phyloP scores from a whole-genome alignment of 345 rosid species.

The Hypericum androsaemum region DNA sequence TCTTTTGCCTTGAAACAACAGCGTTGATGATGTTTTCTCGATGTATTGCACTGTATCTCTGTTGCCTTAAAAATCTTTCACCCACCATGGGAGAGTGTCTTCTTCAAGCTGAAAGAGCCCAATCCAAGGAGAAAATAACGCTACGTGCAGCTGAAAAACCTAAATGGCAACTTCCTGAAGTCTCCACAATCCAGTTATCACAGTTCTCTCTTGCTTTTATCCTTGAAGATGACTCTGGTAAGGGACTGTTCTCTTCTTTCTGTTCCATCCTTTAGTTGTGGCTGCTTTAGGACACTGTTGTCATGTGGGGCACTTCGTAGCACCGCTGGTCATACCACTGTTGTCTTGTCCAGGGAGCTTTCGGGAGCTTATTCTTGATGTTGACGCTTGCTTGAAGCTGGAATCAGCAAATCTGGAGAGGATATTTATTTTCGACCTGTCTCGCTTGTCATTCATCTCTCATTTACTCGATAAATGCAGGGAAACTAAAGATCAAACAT shows the following conservation, averaged over 20 bases:
- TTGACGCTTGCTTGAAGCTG: conserved; percentile 45
- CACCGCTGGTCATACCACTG: no score
- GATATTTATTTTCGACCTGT: conserved; percentile 47
- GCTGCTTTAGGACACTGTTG: conserved; percentile 13
- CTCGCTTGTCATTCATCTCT: conserved; percentile 55
- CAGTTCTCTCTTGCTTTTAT: conserved; percentile 52
- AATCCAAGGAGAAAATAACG: conserved; percentile 22
- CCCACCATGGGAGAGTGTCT: conserved; percentile 25
- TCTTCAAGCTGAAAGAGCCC: conserved; percentile 23
- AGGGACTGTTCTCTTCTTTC: conserved; percentile 14
- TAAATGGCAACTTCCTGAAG: conserved; percentile 31
- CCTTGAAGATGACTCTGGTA: conserved; percentile 55
- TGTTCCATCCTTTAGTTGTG: conserved; percentile 8
- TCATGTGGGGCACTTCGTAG: no score
- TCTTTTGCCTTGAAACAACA: conserved; percentile 48
- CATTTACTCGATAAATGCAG: conserved; percentile 35
- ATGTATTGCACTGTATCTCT: conserved; percentile 35
- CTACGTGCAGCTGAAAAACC: conserved; percentile 21
- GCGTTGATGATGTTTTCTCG: conserved; percentile 40
- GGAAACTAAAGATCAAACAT: conserved; percentile 37
- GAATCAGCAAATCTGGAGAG: conserved; percentile 29
- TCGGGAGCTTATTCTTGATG: conserved; percentile 50
- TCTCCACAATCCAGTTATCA: conserved; percentile 35
- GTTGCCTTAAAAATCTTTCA: conserved; percentile 22
- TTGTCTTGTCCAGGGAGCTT: conserved; percentile 42